phyloP scores from a whole-genome alignment of 1,284 basidiomycete species.

The Ceratobasidium sp. region DNA sequence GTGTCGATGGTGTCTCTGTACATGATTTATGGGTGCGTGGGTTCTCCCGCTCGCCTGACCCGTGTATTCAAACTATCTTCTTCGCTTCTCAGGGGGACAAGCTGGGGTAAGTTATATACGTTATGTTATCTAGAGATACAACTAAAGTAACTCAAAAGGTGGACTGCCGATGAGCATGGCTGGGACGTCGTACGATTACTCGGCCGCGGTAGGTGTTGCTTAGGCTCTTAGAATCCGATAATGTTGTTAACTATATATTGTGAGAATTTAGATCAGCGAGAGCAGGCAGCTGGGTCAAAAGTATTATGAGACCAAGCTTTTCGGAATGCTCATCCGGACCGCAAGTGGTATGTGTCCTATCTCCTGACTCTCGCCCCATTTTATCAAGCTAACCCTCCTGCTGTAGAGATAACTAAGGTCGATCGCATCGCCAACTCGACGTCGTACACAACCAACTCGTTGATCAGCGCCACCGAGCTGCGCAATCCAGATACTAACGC shows the following conservation, averaged over 20 bases:
- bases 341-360: slow-evolving; percentile 30
- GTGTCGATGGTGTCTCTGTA: slow-evolving; percentile 46
- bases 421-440: slow-evolving; percentile 40
- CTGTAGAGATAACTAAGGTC: slow-evolving; percentile 23
- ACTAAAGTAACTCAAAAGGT: background rate
- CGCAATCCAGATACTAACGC: slow-evolving; percentile 50
- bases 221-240: background rate
- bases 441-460: slow-evolving; percentile 34
- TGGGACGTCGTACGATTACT: slow-evolving; percentile 47
- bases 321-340: slow-evolving; percentile 44
- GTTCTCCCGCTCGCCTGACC: too few relatives aligned
- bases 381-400: background rate
- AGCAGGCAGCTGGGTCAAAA: slow-evolving; percentile 43
- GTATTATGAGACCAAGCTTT: slow-evolving; percentile 46
- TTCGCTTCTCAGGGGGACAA: slow-evolving; percentile 28
- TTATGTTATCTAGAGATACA: background rate
- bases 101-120: slow-evolving; percentile 39
- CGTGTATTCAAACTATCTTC: too few relatives aligned
- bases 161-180: slow-evolving; percentile 41
- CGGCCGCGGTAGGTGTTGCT: slow-evolving; percentile 13
- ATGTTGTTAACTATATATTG: background rate
- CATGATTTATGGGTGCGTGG: slow-evolving; percentile 34
- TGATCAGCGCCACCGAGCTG: slow-evolving; percentile 48
- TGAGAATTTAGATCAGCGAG: slow-evolving; percentile 24
- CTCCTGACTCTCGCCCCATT: background rate